A percentile compares a stretch with the other conserved stretches of the same genome.
Conservation (phyloP, 768 basidiomycete species). For the Pisolithus marmoratus region DNA sequence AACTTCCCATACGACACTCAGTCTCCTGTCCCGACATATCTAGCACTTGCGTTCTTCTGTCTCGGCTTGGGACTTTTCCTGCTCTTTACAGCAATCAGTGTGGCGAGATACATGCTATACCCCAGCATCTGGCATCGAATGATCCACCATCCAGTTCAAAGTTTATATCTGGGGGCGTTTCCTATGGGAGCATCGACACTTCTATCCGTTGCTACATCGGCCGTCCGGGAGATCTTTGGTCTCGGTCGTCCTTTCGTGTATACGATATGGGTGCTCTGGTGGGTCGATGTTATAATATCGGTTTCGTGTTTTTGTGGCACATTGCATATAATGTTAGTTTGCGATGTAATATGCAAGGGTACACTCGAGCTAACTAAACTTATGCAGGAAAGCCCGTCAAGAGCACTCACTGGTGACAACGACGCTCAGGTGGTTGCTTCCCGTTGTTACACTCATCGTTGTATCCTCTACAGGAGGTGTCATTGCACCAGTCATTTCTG, state of each 20-base stretch:
- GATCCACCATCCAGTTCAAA: conserved; percentile 44
- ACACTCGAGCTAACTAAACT: background rate
- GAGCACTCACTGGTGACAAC: conserved; percentile 49
- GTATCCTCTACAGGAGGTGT: conserved; percentile 62
- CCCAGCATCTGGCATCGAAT: conserved; percentile 47
- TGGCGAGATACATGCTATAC: conserved; percentile 47
- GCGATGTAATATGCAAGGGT: conserved; percentile 15
- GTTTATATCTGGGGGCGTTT: conserved; percentile 42
- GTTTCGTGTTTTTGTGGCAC: conserved; percentile 54
- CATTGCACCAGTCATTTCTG: conserved; percentile 44
- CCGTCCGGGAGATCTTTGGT: no score
- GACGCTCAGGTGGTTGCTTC: conserved; percentile 68
- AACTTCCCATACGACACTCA: conserved; percentile 48
- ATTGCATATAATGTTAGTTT: conserved; percentile 63
- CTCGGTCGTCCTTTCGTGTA: conserved; percentile 17
- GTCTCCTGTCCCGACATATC: conserved; percentile 33
- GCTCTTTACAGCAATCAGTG: conserved; percentile 39
- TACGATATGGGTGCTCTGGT: conserved; percentile 62
- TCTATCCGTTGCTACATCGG: conserved; percentile 37
- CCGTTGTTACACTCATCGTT: conserved; percentile 70
- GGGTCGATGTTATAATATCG: conserved; percentile 55
- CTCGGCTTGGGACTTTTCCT: conserved; percentile 53
- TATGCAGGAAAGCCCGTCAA: conserved; percentile 49
- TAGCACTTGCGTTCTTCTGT: conserved; percentile 51
- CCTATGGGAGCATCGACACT: conserved; percentile 62